phyloP scores from a whole-genome alignment of 2,329 filamentous ascomycete genomes.

The Verticillium dahliae region DNA sequence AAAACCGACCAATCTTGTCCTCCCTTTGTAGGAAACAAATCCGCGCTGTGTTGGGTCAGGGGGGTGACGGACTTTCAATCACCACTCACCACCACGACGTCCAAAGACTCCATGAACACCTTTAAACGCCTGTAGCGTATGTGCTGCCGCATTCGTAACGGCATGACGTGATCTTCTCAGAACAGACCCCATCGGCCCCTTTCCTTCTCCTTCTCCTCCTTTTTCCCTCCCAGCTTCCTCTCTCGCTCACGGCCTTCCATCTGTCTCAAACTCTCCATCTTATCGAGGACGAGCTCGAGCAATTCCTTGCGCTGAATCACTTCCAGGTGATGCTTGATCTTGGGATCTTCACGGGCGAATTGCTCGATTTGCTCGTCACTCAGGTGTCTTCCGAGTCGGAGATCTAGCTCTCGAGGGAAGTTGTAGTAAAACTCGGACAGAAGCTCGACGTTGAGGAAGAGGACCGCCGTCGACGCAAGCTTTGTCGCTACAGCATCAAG shows the following conservation, averaged over 20 bases:
- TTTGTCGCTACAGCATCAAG: conserved; percentile 96
- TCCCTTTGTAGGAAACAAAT: background rate
- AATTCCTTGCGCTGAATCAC: conserved; percentile 89
- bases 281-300: conserved; percentile 85
- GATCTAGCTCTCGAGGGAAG: conserved; percentile 88
- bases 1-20: background rate
- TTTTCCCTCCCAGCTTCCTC: conserved; percentile 24
- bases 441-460: conserved; percentile 96
- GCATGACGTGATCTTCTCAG: conserved; percentile 17
- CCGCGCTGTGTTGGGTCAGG: background rate
- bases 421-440: conserved; percentile 97
- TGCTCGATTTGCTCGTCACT: conserved; percentile 74
- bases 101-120: background rate
- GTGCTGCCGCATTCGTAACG: background rate
- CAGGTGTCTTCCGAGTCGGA: conserved; percentile 75
- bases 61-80: no score
- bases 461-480: conserved; percentile 85
- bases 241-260: conserved; percentile 70
- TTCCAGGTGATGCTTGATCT: conserved; percentile 82
- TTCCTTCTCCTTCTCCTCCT: conserved; percentile 31
- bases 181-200: conserved; percentile 45
- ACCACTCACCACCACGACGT: background rate
- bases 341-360: conserved; percentile 89
- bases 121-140: background rate
- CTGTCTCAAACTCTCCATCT: conserved; percentile 87